These are phyloP conservation scores for Septoria linicola DNA, from an alignment of 2,329 filamentous ascomycete genomes.

Conservation along the genomic window DNA sequence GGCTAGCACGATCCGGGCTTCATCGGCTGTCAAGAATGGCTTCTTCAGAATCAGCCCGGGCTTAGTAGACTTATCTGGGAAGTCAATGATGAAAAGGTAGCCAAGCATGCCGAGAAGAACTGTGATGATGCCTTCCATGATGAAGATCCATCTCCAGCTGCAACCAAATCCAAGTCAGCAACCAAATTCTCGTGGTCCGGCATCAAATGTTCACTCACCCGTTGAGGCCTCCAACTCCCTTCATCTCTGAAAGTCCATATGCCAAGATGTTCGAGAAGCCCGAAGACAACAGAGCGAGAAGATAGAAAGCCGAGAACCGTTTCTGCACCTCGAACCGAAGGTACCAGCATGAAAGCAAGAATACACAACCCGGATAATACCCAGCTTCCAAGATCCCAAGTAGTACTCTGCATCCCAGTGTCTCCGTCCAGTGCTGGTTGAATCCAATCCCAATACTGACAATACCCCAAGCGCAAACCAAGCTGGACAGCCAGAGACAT, in stretches of 20 bases:
- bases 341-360: conserved; percentile 23
- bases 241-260: conserved; percentile 22
- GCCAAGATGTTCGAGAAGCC: conserved; percentile 24
- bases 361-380: conserved; percentile 26
- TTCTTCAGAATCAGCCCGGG: conserved; percentile 23
- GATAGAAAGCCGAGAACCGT: conserved; percentile 22
- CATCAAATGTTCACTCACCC: no score
- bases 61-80: conserved; percentile 29
- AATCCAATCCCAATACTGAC: conserved; percentile 39
- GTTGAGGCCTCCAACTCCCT: conserved; percentile 43
- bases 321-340: conserved; percentile 26
- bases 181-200: no score
- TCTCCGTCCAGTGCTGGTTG: conserved; percentile 33
- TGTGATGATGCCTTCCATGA: conserved; percentile 47
- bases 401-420: conserved; percentile 35
- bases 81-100: conserved; percentile 34
- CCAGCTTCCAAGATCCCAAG: conserved; percentile 41
- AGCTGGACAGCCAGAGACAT: conserved; percentile 39
- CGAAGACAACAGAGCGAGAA: conserved; percentile 19
- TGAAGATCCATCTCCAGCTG: conserved; percentile 48
- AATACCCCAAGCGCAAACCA: conserved; percentile 41
- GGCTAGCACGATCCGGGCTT: conserved; percentile 33
- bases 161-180: not conserved
- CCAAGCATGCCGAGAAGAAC: conserved; percentile 39
- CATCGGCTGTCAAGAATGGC: conserved; percentile 25